A percentile compares a stretch with the other conserved stretches of the same genome.
Conservation (phyloP, 2,329 filamentous ascomycete species). For the Tolypocladium capitatum region DNA sequence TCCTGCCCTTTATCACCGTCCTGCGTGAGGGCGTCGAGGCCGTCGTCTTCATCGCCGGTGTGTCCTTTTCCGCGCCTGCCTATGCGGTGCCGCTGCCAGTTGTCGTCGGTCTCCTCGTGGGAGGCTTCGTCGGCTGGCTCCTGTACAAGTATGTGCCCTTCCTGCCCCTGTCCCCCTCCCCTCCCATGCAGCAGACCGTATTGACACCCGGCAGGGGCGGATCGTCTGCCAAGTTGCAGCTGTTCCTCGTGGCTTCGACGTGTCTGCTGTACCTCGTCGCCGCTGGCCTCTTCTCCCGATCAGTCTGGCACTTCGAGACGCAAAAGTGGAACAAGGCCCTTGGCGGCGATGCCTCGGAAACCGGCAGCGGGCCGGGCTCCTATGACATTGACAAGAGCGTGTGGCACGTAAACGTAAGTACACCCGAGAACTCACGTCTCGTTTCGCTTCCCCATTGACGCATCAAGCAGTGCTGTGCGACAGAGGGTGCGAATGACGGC, state of each 20-base stretch:
- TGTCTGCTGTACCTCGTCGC: conserved; percentile 76
- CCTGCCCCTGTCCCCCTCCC: not conserved
- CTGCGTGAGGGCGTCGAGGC: conserved; percentile 76
- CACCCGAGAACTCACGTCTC: not conserved
- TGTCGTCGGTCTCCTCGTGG: conserved; percentile 56
- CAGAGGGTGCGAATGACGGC: conserved; percentile 55
- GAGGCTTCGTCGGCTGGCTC: conserved; percentile 53
- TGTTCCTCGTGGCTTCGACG: conserved; percentile 71
- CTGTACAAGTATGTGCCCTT: conserved; percentile 56
- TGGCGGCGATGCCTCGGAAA: conserved; percentile 40
- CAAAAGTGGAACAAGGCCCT: conserved; percentile 54
- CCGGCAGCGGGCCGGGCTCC: conserved; percentile 51
- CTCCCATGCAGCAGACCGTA: no score
- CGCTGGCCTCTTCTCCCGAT: conserved; percentile 66
- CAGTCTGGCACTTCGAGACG: conserved; percentile 61
- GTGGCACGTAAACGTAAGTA: conserved; percentile 66
- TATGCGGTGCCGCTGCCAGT: conserved; percentile 67
- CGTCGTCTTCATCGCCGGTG: conserved; percentile 75
- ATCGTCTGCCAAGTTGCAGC: conserved; percentile 37
- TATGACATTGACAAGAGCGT: conserved; percentile 69
- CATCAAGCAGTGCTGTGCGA: conserved; percentile 59
- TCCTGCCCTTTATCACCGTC: conserved; percentile 79
- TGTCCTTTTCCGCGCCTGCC: conserved; percentile 63
- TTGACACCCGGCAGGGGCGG: conserved; percentile 20
- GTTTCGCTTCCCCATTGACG: not conserved